These are phyloP conservation scores for Dothideomycetes sp. DNA, from an alignment of 2,329 filamentous ascomycete genomes.

Conservation along the genomic window DNA sequence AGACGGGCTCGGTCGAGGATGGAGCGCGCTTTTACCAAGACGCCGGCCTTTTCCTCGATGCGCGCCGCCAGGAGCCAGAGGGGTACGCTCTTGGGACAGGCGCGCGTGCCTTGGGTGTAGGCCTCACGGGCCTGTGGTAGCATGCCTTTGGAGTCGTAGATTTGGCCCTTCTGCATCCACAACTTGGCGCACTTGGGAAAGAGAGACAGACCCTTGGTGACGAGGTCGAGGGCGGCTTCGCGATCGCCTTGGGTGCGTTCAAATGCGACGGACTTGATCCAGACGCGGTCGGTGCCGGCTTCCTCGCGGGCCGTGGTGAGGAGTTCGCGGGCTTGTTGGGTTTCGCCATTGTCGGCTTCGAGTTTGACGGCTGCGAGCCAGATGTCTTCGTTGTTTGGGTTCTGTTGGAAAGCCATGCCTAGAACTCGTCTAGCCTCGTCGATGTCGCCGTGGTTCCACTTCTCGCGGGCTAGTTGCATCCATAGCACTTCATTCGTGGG, in stretches of 20 bases:
- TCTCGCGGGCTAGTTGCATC: slow-evolving; percentile 93
- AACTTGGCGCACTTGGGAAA: slow-evolving; percentile 82
- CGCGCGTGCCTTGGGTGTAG: slow-evolving; percentile 77
- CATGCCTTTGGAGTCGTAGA: slow-evolving; percentile 77
- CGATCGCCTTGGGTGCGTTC: slow-evolving; percentile 73
- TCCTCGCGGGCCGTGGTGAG: slow-evolving; percentile 74
- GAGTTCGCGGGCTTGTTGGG: slow-evolving; percentile 70
- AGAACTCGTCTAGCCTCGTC: slow-evolving; percentile 79
- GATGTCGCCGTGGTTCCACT: slow-evolving; percentile 79
- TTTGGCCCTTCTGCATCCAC: slow-evolving; percentile 98
- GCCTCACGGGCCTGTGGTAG: slow-evolving; percentile 79
- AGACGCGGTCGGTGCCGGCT: slow-evolving; percentile 89
- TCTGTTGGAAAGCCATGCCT: slow-evolving; percentile 83
- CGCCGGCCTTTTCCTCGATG: slow-evolving; percentile 74
- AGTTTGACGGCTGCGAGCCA: slow-evolving; percentile 95
- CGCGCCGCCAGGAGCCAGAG: slow-evolving; percentile 84
- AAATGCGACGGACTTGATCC: slow-evolving; percentile 92
- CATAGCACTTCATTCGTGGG: slow-evolving; percentile 85
- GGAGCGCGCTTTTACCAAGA: slow-evolving; percentile 82
- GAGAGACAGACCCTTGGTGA: slow-evolving; percentile 72
- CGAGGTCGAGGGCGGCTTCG: slow-evolving; percentile 75
- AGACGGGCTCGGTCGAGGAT: slow-evolving; percentile 86
- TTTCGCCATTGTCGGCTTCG: slow-evolving; percentile 79
- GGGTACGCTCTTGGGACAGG: slow-evolving; percentile 70
- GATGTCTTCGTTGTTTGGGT: slow-evolving; percentile 94